A percentile compares a stretch with the other conserved stretches of the same genome.
Conservation (phyloP, 2,329 filamentous ascomycete species). For the Fusarium denticulatum region DNA sequence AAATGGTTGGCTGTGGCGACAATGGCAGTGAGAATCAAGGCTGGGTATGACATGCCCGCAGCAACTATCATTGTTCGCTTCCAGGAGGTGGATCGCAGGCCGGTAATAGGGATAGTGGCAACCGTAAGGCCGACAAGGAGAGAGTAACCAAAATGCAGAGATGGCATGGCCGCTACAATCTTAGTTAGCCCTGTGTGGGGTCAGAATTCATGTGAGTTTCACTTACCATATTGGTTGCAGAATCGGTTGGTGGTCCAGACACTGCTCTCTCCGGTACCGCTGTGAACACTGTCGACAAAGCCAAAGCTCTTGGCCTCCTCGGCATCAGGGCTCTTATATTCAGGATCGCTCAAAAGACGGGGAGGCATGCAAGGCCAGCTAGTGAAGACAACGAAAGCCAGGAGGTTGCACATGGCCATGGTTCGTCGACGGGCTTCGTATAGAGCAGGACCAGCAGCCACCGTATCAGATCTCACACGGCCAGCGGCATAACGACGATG, state of each 20-base stretch:
- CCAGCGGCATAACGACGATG: slow-evolving; percentile 53
- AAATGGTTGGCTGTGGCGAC: slow-evolving; percentile 79
- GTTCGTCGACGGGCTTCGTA: slow-evolving; percentile 68
- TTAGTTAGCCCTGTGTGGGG: slow-evolving; percentile 7
- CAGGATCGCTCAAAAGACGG: slow-evolving; percentile 65
- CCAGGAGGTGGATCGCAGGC: slow-evolving; percentile 61
- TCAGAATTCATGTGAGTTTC: slow-evolving; percentile 48
- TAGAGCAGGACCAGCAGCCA: slow-evolving; percentile 54
- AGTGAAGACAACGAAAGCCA: slow-evolving; percentile 70
- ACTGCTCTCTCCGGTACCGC: slow-evolving; percentile 62
- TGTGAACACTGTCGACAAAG: slow-evolving; percentile 70
- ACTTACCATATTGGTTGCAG: slow-evolving; percentile 77
- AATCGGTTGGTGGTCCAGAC: slow-evolving; percentile 69
- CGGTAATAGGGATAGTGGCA: slow-evolving; percentile 69
- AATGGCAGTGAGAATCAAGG: slow-evolving; percentile 73
- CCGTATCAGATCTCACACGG: slow-evolving; percentile 42
- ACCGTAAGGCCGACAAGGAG: slow-evolving; percentile 77
- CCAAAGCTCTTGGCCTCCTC: slow-evolving; percentile 68
- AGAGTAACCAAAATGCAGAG: slow-evolving; percentile 79
- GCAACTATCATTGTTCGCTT: slow-evolving; percentile 57
- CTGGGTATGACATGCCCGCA: slow-evolving; percentile 70
- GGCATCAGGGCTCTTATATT: slow-evolving; percentile 64
- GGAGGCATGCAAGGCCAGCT: slow-evolving; percentile 73
- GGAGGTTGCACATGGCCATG: slow-evolving; percentile 69
- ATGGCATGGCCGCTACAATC: slow-evolving; percentile 74